phyloP scores from a whole-genome alignment of 129 eudicot genomes.

The Daucus carota region DNA sequence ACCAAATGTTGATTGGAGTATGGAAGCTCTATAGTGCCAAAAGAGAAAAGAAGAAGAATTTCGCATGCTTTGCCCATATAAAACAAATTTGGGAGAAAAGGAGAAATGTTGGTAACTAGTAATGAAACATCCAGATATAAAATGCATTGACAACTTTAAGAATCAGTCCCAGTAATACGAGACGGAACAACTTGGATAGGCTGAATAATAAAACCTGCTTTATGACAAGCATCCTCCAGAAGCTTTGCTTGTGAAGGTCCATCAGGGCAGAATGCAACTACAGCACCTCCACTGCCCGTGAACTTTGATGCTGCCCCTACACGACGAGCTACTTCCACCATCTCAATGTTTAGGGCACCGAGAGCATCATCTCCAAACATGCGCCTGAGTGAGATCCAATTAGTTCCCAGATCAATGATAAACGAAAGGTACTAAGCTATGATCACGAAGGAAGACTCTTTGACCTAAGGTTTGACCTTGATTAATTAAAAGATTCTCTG shows the following conservation, averaged over 20 bases:
- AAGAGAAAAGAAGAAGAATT: neutral
- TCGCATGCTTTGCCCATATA: neutral
- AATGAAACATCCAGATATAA: neutral
- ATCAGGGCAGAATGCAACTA: slow-evolving; percentile 74
- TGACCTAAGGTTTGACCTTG: too few relatives aligned
- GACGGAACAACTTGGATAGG: slow-evolving; percentile 58
- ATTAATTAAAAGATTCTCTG: too few relatives aligned
- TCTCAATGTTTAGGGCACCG: slow-evolving; percentile 73
- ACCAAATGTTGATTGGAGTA: neutral
- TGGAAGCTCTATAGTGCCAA: neutral
- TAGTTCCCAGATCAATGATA: neutral
- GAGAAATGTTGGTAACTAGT: neutral
- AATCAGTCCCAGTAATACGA: slow-evolving; percentile 43
- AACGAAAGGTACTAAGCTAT: neutral
- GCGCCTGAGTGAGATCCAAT: slow-evolving; percentile 29
- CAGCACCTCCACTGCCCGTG: slow-evolving; percentile 99
- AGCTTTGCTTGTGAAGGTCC: slow-evolving; percentile 63
- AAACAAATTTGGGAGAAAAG: neutral
- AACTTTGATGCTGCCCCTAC: slow-evolving; percentile 92
- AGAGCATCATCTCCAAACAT: slow-evolving; percentile 89
- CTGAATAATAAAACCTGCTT: slow-evolving; percentile 53
- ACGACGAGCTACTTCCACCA: slow-evolving; percentile 81
- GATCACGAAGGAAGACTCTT: neutral
- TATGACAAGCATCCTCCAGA: slow-evolving; percentile 55
- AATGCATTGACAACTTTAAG: neutral